Percentiles rank a stretch among this genome's conserved stretches.
These are phyloP conservation scores for Fusarium acutatum DNA, from an alignment of 2,329 filamentous ascomycete genomes.

Conservation along the genomic window DNA sequence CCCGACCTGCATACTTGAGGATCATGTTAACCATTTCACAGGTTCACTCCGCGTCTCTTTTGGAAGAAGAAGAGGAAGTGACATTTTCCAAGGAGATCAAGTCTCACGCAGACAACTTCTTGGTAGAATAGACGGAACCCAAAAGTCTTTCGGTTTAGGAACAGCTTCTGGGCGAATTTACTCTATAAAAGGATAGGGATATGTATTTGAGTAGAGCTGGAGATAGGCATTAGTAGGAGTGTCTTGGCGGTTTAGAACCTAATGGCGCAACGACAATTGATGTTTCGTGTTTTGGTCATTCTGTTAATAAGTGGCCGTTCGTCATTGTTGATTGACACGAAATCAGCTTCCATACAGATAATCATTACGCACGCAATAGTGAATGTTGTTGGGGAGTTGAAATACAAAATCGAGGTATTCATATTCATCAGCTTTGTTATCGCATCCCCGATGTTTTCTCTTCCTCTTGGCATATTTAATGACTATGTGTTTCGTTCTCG, in stretches of 20 bases:
- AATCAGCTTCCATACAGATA: background rate
- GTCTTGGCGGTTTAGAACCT: conserved; percentile 41
- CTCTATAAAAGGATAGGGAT: conserved; percentile 38
- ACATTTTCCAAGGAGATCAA: conserved; percentile 85
- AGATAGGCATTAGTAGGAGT: conserved; percentile 37
- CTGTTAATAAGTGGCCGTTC: background rate
- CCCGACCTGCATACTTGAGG: background rate
- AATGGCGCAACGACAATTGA: conserved; percentile 44
- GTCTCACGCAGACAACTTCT: conserved; percentile 77
- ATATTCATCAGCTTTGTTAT: background rate
- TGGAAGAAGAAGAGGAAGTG: conserved; percentile 81
- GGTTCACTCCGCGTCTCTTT: conserved; percentile 74
- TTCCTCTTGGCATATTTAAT: background rate
- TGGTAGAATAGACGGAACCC: conserved; percentile 69
- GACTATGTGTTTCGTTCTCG: background rate
- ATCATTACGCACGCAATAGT: background rate
- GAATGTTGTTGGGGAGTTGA: background rate
- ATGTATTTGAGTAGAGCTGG: conserved; percentile 29
- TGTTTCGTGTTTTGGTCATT: conserved; percentile 24
- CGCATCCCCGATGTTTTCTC: too few species aligned
- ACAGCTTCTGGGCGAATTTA: conserved; percentile 24
- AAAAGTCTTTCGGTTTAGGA: conserved; percentile 31
- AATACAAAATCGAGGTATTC: background rate
- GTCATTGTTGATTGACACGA: background rate
- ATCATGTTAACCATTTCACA: conserved; percentile 21